Evolutionary conservation across 495 filamentous ascomycete genomes (phyloP).

Genomic region (Talaromyces proteolyticus): DNA sequence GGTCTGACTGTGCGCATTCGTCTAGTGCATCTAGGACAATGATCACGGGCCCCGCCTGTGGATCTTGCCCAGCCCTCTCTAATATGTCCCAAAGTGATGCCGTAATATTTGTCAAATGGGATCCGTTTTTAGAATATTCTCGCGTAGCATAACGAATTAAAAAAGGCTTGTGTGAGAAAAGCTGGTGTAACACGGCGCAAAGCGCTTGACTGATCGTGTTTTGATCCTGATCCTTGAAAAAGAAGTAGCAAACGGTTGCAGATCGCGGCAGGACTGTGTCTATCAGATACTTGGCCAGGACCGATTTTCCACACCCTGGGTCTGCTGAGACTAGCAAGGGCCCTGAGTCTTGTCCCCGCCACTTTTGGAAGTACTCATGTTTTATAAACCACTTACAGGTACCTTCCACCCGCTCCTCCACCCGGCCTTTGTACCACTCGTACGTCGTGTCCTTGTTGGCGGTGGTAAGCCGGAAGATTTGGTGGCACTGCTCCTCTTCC

Average conservation of each 20-base stretch:
- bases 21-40: conserved; percentile 35
- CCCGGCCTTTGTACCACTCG: conserved; percentile 14
- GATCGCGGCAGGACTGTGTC: conserved; percentile 13
- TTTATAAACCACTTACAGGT: conserved; percentile 30
- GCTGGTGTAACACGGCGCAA: conserved; percentile 25
- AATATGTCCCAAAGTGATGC: conserved; percentile 20
- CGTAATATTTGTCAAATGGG: conserved; percentile 6
- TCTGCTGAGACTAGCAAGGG: conserved; percentile 29
- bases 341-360: conserved; percentile 11
- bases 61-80: conserved; percentile 7
- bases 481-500: conserved; percentile 20
- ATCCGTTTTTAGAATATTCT: conserved; percentile 7
- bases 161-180: conserved; percentile 14
- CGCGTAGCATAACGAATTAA: conserved; percentile 15
- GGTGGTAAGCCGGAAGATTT: conserved; percentile 20
- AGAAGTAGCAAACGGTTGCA: conserved; percentile 23
- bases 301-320: conserved; percentile 38
- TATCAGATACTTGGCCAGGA: conserved; percentile 24
- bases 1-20: conserved; percentile 21
- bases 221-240: conserved; percentile 25
- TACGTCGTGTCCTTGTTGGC: conserved; percentile 11
- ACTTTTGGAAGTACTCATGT: conserved; percentile 14
- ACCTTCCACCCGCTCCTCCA: conserved; percentile 14
- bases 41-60: conserved; percentile 15
- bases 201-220: conserved; percentile 18